Conservation (phyloP, 495 filamentous ascomycete species). For the Tuber indicum region DNA sequence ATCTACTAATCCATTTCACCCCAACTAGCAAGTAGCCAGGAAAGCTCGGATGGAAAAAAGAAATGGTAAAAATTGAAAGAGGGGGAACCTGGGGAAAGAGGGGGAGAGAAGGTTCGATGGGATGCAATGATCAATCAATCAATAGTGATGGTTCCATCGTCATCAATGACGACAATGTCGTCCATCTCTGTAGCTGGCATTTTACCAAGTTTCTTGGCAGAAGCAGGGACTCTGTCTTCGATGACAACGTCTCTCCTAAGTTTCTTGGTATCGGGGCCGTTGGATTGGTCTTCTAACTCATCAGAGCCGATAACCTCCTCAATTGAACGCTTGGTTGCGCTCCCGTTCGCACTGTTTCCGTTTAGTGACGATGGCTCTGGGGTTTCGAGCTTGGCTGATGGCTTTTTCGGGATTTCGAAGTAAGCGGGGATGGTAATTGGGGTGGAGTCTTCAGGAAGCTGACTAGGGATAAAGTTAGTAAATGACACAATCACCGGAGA, state of each 20-base stretch:
- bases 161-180: constrained; percentile 53
- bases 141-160: constrained; percentile 48
- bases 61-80: background rate
- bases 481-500: constrained; percentile 16
- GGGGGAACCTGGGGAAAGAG: background rate
- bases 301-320: constrained; percentile 24
- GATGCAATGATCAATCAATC: constrained; percentile 27
- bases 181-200: constrained; percentile 30
- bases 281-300: constrained; percentile 1
- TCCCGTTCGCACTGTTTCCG: constrained; percentile 30
- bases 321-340: constrained; percentile 21
- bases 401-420: constrained; percentile 52
- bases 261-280: constrained; percentile 45
- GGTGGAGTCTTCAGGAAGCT: constrained; percentile 44
- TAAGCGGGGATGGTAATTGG: constrained; percentile 46
- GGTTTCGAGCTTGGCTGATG: constrained; percentile 41
- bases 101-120: background rate
- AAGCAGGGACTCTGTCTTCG: constrained; percentile 10
- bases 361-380: constrained; percentile 15
- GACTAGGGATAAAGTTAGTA: constrained; percentile 32
- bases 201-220: constrained; percentile 20
- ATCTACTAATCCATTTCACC: constrained; percentile 1
- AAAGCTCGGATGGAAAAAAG: background rate
- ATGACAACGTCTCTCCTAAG: constrained; percentile 43
- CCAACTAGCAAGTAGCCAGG: background rate